Conservation (phyloP, 495 filamentous ascomycete genomes). For the Aspergillus avenaceus region DNA sequence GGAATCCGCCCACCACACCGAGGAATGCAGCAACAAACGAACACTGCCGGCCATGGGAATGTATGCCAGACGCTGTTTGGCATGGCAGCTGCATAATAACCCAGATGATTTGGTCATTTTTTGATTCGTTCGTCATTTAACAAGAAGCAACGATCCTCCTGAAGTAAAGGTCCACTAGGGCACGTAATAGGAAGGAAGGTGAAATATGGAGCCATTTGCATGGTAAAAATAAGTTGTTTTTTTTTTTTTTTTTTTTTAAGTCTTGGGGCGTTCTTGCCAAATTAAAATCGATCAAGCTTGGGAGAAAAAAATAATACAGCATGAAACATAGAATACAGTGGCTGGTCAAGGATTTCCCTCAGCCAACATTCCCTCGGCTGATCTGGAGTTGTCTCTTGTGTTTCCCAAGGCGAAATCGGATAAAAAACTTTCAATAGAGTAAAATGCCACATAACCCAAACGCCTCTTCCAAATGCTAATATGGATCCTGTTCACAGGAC, state of each 20-base stretch:
- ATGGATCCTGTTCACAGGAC: conserved; percentile 3
- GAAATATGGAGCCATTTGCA: no score
- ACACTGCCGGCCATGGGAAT: conserved; percentile 14
- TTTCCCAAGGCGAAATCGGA: neutral
- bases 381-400: neutral
- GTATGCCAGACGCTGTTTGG: conserved; percentile 20
- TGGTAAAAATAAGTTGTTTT: no score
- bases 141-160: neutral
- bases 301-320: neutral
- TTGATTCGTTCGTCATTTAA: neutral
- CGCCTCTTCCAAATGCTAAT: conserved; percentile 14
- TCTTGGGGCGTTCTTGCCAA: neutral
- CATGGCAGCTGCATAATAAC: conserved; percentile 19
- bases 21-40: conserved; percentile 27
- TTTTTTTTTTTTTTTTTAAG: no score
- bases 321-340: conserved; percentile 8
- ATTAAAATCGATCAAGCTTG: neutral
- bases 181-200: neutral
- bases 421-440: neutral
- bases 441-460: conserved; percentile 4
- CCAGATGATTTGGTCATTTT: neutral
- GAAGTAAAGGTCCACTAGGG: no score
- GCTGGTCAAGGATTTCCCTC: conserved; percentile 3
- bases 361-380: conserved; percentile 18
- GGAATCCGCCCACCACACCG: conserved; percentile 12